These are phyloP conservation scores for Pseudomonodictys pantanalensis DNA, from an alignment of 495 filamentous ascomycete genomes.

Conservation along the genomic window DNA sequence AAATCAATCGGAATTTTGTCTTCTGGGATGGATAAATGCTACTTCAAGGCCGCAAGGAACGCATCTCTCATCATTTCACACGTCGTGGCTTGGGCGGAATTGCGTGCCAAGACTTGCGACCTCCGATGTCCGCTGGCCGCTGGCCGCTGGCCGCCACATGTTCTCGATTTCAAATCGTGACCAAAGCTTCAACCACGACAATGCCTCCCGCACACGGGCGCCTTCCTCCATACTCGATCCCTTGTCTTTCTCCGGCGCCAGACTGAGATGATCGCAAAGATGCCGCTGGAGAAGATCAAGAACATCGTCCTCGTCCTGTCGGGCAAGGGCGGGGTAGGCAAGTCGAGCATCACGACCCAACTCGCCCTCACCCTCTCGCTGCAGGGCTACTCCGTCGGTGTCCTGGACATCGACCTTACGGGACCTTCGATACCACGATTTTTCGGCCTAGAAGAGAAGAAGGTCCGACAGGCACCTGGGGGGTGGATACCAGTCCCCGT, in stretches of 20 bases:
- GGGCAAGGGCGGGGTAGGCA: constrained; percentile 95
- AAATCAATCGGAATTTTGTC: no score
- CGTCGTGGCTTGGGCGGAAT: no score
- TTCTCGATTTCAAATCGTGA: constrained; percentile 22
- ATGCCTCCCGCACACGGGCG: neutral
- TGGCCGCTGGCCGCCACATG: constrained; percentile 5
- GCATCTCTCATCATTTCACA: no score
- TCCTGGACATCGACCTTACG: constrained; percentile 94
- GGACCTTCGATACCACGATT: constrained; percentile 94
- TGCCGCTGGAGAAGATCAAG: constrained; percentile 44
- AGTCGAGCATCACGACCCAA: constrained; percentile 94
- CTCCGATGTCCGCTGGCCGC: neutral
- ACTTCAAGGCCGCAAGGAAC: no score
- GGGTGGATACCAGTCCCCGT: constrained; percentile 89
- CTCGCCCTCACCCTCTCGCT: constrained; percentile 86
- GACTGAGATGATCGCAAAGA: constrained; percentile 20
- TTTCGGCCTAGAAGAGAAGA: constrained; percentile 81
- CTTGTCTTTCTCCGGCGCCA: neutral
- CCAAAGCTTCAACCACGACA: constrained; percentile 8
- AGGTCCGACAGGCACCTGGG: constrained; percentile 81
- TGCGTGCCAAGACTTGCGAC: neutral
- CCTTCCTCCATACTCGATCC: neutral
- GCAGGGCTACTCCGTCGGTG: constrained; percentile 80
- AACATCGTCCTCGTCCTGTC: constrained; percentile 68
- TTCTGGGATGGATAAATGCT: no score